Conservation (phyloP, 495 filamentous ascomycete species). For the Thozetella sp. region DNA sequence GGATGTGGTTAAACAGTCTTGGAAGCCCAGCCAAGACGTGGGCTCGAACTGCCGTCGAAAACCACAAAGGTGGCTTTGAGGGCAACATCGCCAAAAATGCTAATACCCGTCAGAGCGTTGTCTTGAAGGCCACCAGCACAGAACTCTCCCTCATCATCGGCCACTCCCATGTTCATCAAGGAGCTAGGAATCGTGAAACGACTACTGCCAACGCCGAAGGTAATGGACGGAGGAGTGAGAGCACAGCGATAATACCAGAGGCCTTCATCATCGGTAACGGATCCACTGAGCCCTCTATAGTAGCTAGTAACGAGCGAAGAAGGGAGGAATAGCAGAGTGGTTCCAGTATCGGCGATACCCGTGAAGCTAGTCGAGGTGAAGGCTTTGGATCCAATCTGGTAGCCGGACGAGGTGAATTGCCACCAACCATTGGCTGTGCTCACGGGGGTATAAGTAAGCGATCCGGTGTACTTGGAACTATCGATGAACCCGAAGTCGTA, state of each 20-base stretch:
- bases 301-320: constrained; percentile 60
- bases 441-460: constrained; percentile 64
- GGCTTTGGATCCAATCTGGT: constrained; percentile 54
- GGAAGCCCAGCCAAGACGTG: constrained; percentile 59
- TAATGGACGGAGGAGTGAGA: constrained; percentile 62
- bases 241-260: constrained; percentile 72
- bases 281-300: constrained; percentile 61
- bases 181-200: constrained; percentile 54
- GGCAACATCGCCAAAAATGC: constrained; percentile 78
- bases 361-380: constrained; percentile 36
- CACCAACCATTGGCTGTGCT: constrained; percentile 69
- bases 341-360: constrained; percentile 72
- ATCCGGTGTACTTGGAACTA: constrained; percentile 61
- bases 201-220: constrained; percentile 51
- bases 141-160: constrained; percentile 22
- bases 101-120: constrained; percentile 62
- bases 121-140: constrained; percentile 69
- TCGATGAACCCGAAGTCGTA: constrained; percentile 83
- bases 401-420: constrained; percentile 66
- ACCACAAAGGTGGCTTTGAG: constrained; percentile 80
- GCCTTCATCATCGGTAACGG: constrained; percentile 53
- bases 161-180: constrained; percentile 55
- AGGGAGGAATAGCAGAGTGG: constrained; percentile 69
- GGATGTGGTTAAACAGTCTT: constrained; percentile 28
- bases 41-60: constrained; percentile 47